Evolutionary conservation across 2,329 filamentous ascomycete species (phyloP).

Genomic region (Phialophora macrospora): DNA sequence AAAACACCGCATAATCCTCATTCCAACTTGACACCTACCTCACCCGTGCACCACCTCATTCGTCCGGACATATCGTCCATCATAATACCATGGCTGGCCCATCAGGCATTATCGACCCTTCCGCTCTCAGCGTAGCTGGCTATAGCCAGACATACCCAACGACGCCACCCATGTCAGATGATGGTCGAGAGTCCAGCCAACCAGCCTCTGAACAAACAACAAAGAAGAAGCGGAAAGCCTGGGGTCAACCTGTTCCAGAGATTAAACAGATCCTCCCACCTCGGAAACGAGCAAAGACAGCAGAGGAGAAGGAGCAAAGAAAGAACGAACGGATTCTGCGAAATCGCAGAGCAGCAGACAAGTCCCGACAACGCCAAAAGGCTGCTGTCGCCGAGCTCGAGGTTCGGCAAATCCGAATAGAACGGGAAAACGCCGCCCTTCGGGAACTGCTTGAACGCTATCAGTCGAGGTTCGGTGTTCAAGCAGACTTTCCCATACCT

Average conservation of each 20-base stretch:
- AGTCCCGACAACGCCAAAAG: conserved; percentile 91
- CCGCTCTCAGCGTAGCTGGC: conserved; percentile 24
- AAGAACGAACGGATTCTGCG: conserved; percentile 96
- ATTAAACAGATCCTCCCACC: conserved; percentile 65
- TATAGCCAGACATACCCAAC: conserved; percentile 34
- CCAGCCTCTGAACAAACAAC: conserved; percentile 26
- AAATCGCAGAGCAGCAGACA: conserved; percentile 94
- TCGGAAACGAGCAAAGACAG: conserved; percentile 94
- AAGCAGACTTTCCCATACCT: conserved; percentile 32
- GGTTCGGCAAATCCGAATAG: conserved; percentile 66
- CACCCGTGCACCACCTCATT: conserved; percentile 11
- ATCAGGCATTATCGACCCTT: conserved; percentile 30
- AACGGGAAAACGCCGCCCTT: conserved; percentile 73
- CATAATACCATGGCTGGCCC: conserved; percentile 28
- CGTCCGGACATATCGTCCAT: conserved; percentile 9
- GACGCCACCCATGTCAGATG: conserved; percentile 33
- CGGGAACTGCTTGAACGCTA: conserved; percentile 66
- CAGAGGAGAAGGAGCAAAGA: conserved; percentile 97
- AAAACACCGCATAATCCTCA: conserved; percentile 19
- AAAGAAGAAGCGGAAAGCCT: conserved; percentile 93
- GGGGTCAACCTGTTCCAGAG: conserved; percentile 97
- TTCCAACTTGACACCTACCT: conserved; percentile 23
- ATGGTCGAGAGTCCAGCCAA: conserved; percentile 25
- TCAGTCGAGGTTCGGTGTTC: conserved; percentile 52
- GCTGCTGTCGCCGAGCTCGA: conserved; percentile 84